Evolutionary conservation across 768 basidiomycete genomes (phyloP), one percentile per base, ranked within the genome.

Genomic region (Pisolithus orientalis): DNA sequence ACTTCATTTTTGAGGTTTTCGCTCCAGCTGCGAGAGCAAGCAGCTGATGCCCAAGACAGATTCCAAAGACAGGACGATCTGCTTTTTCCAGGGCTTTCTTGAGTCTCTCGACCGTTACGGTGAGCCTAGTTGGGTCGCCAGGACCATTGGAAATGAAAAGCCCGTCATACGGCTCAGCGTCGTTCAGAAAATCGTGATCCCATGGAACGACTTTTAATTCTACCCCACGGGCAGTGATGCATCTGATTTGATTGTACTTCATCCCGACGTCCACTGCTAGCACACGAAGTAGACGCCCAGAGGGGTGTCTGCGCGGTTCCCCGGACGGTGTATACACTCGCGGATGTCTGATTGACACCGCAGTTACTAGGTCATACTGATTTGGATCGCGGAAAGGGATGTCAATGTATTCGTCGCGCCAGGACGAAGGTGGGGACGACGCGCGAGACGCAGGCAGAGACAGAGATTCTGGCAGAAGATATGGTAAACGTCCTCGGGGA

Each of bases 221-320:
- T 34, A 97, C 82, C 46, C 96, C 96, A 32, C 96, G 87, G 37
- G 82, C 76, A 40, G 81, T 83, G 73, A 99, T 97, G 75, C 96
- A 99, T 32, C 96, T 82, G 60, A 98, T 94, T 70, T 99, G 96
- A 70, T 98, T 98, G 75, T 90, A 96, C 72, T 99, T 99, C 91
- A 98, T 98, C n/a, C 96, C 96, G 47, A 98, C 95, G 66, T 99
- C 96, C 53, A 98, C 72, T 5, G 92, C 93, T 14, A 99, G 64
- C 28, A 99, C 80, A 54, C 96, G 87, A 29, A 98, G 65, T 0
- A 82, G 72, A 47, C 94, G 82, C 29, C 89, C 90, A 1, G 82
- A 84, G 2, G 90, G 87, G 64, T 96, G 90, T 32, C 81, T 65
- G 49, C 73, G 80, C 24, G 82, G 75, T n/a, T 64, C 64, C 37